Conservation (phyloP, 164 flowering plant genomes). For the Vitis vinifera region DNA sequence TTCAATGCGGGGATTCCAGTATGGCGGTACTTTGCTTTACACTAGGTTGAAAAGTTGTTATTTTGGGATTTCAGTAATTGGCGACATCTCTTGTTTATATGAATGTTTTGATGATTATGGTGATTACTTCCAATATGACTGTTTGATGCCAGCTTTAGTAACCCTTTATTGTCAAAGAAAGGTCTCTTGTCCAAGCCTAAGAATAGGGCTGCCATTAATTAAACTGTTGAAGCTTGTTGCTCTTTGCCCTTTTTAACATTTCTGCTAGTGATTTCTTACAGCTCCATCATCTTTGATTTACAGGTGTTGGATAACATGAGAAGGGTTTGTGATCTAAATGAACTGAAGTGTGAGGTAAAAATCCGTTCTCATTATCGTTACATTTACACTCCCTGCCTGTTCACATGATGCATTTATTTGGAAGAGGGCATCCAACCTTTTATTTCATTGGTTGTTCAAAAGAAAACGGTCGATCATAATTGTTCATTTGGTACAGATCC, state of each 20-base stretch:
- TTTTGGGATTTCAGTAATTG: too few relatives aligned
- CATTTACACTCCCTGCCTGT: background rate
- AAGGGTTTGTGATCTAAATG: constrained; percentile 58
- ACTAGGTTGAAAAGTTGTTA: too few relatives aligned
- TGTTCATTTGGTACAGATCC: background rate
- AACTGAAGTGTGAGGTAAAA: constrained; percentile 65
- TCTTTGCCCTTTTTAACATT: background rate
- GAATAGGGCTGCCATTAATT: background rate
- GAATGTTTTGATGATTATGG: too few relatives aligned
- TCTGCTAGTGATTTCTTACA: background rate
- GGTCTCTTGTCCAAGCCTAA: too few relatives aligned
- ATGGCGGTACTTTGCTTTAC: too few relatives aligned
- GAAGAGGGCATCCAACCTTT: background rate
- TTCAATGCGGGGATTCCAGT: too few relatives aligned
- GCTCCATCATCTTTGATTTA: constrained; percentile 8
- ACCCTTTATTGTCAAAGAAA: too few relatives aligned
- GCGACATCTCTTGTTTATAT: too few relatives aligned
- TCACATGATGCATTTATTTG: background rate
- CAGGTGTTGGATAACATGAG: constrained; percentile 90
- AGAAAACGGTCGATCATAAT: background rate
- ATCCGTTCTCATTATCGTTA: background rate
- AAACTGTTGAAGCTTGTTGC: background rate
- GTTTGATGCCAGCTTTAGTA: too few relatives aligned
- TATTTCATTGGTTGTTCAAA: background rate
- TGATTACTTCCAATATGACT: too few relatives aligned